Percentiles rank a stretch among this genome's conserved stretches.
These are phyloP conservation scores for Waltergamsia citrina DNA, from an alignment of 2,329 filamentous ascomycete species.

Conservation along the genomic window DNA sequence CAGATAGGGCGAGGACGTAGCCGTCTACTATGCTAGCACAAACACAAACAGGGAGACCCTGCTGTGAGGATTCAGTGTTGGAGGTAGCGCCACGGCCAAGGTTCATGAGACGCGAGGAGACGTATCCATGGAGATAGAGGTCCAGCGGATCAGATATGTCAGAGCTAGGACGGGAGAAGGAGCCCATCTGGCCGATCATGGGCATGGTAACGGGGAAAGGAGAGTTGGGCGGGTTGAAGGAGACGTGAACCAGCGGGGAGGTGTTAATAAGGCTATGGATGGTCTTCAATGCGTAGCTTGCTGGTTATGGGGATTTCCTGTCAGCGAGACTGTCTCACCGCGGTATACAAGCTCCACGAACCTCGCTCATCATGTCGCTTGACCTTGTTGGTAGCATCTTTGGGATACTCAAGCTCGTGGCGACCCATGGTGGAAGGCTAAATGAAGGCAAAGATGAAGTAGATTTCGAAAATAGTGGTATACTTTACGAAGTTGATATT, in stretches of 20 bases:
- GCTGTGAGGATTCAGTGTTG: slow-evolving; percentile 2
- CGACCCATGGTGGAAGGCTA: slow-evolving; percentile 19
- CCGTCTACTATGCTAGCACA: slow-evolving; percentile 70
- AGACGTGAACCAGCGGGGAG: slow-evolving; percentile 68
- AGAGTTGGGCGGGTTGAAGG: slow-evolving; percentile 55
- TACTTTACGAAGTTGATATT: too few species aligned
- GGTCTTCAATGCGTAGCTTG: slow-evolving; percentile 59
- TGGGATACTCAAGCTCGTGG: slow-evolving; percentile 49
- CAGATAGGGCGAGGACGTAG: slow-evolving; percentile 68
- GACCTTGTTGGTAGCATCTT: slow-evolving; percentile 52
- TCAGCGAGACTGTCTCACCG: neutral
- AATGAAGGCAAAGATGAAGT: neutral
- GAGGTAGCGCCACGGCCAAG: slow-evolving; percentile 33
- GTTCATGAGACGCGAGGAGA: slow-evolving; percentile 69
- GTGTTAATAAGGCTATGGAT: slow-evolving; percentile 71
- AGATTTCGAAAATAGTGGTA: too few species aligned
- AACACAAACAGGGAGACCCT: slow-evolving; percentile 62
- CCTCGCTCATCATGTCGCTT: slow-evolving; percentile 58
- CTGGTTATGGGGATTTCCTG: slow-evolving; percentile 25
- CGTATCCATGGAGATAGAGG: slow-evolving; percentile 78
- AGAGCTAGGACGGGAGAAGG: slow-evolving; percentile 53
- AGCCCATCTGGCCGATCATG: slow-evolving; percentile 79
- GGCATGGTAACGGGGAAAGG: slow-evolving; percentile 72
- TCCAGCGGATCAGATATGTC: slow-evolving; percentile 57
- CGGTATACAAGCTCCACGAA: slow-evolving; percentile 15